These are phyloP conservation scores for Salix exigua DNA, from an alignment of 345 rosid species.

Conservation along the genomic window DNA sequence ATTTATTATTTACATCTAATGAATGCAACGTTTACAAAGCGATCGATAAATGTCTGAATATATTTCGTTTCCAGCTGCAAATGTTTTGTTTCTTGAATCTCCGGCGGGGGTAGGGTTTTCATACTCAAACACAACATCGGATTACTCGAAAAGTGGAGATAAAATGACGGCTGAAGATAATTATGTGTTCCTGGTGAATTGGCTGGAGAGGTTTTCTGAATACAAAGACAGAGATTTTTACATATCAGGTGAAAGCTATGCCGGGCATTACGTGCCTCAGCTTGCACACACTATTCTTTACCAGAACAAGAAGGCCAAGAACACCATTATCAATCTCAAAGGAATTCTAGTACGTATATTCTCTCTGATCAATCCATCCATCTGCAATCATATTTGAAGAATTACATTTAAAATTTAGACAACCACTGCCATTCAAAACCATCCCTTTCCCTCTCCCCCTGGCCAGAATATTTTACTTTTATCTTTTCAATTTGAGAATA, in stretches of 20 bases:
- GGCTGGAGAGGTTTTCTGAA: slow-evolving; percentile 34
- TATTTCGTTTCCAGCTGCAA: slow-evolving; percentile 27
- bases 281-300: slow-evolving; percentile 31
- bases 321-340: slow-evolving; percentile 26
- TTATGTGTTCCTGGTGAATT: slow-evolving; percentile 33
- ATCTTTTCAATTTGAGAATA: too few relatives aligned
- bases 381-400: neutral
- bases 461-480: too few relatives aligned
- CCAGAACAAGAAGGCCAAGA: slow-evolving; percentile 18
- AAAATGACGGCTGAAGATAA: slow-evolving; percentile 24
- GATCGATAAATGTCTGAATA: neutral
- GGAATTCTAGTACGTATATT: slow-evolving; percentile 20
- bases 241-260: slow-evolving; percentile 41
- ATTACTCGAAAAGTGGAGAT: slow-evolving; percentile 23
- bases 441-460: too few relatives aligned
- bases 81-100: slow-evolving; percentile 38
- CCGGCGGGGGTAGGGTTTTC: slow-evolving; percentile 49
- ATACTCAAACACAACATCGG: slow-evolving; percentile 30
- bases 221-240: slow-evolving; percentile 33
- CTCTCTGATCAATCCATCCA: neutral
- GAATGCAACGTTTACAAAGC: too few relatives aligned
- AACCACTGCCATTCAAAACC: too few relatives aligned
- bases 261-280: slow-evolving; percentile 31
- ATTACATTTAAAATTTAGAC: too few relatives aligned
- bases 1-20: neutral